Evolutionary conservation across 2,329 filamentous ascomycete genomes (phyloP).

Genomic region (Sporothrix dimorphospora): DNA sequence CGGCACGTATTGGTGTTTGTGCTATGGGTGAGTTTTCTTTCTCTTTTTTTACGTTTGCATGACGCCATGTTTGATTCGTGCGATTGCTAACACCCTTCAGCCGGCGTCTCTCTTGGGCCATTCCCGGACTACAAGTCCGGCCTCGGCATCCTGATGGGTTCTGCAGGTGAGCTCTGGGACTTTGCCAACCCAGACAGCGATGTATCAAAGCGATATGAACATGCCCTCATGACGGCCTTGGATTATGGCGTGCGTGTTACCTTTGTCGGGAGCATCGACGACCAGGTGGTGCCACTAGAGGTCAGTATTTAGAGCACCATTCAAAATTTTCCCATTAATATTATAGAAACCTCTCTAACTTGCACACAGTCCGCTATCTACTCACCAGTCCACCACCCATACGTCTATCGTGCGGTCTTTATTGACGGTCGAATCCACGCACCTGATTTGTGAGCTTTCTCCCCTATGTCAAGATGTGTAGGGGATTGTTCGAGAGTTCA

Average conservation of each 20-base stretch:
- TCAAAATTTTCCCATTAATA: not conserved
- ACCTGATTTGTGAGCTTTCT: conserved; percentile 73
- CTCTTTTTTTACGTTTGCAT: too few species aligned
- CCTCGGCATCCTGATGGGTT: conserved; percentile 82
- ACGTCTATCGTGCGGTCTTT: conserved; percentile 94
- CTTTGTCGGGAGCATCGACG: conserved; percentile 92
- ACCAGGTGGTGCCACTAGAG: conserved; percentile 93
- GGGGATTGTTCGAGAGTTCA: too few species aligned
- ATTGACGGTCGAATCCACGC: conserved; percentile 91
- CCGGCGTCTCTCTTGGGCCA: conserved; percentile 89
- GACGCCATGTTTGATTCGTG: too few species aligned
- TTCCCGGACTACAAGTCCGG: conserved; percentile 91
- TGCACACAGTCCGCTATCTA: conserved; percentile 72
- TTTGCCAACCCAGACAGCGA: conserved; percentile 81
- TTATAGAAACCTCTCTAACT: not conserved
- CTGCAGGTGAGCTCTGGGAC: conserved; percentile 92
- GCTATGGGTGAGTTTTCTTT: conserved; percentile 64
- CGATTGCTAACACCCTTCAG: conserved; percentile 47
- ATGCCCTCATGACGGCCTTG: conserved; percentile 73
- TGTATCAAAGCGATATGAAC: conserved; percentile 80
- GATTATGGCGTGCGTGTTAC: conserved; percentile 80
- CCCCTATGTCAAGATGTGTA: not conserved
- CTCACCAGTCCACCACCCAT: conserved; percentile 82
- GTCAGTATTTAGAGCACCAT: conserved; percentile 46
- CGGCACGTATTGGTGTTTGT: conserved; percentile 80